Conservation (phyloP, 257 asterid genomes). For the Nicotiana undulata region DNA sequence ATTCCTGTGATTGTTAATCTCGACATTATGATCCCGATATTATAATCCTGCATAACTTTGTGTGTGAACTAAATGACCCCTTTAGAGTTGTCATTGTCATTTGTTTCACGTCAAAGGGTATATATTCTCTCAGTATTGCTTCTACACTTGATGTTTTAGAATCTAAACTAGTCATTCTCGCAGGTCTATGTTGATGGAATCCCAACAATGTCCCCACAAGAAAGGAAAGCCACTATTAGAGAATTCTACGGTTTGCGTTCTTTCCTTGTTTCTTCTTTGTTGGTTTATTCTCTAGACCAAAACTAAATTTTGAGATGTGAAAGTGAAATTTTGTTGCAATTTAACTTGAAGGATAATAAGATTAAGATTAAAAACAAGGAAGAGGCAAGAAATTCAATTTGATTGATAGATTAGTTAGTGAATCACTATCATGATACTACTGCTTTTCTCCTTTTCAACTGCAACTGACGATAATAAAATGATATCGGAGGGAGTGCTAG, state of each 20-base stretch:
- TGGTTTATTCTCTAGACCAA: not conserved
- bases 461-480: not conserved
- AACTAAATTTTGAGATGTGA: not conserved
- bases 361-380: no score
- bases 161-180: not conserved
- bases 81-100: not conserved
- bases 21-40: no score
- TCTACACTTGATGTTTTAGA: not conserved
- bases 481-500: not conserved
- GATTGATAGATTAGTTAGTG: not conserved
- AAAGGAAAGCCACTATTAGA: constrained; percentile 45
- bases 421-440: not conserved
- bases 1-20: no score
- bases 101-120: not conserved
- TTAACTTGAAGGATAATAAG: no score
- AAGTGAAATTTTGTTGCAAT: no score
- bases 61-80: no score
- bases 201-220: constrained; percentile 39
- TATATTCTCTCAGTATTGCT: not conserved
- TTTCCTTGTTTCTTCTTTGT: not conserved
- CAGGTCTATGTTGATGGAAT: constrained; percentile 54
- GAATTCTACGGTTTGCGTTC: constrained; percentile 45
- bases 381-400: no score
- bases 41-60: no score
- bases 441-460: not conserved